Conservation (phyloP, 1,284 basidiomycete genomes). For the Tremellales sp. region DNA sequence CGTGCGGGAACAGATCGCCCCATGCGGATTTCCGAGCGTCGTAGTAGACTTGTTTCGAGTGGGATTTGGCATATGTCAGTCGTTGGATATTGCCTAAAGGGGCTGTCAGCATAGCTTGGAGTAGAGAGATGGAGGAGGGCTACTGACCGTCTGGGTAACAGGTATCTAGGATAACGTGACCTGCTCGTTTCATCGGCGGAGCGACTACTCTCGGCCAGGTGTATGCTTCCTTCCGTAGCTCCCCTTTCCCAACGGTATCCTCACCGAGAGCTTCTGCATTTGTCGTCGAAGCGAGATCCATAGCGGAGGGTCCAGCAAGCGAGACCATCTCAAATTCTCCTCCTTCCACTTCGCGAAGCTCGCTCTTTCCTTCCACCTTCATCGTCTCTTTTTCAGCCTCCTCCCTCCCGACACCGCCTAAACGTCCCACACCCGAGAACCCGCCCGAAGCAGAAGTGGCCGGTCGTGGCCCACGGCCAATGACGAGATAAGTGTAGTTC, state of each 20-base stretch:
- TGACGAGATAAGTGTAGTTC: conserved; percentile 85
- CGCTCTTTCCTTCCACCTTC: conserved; percentile 24
- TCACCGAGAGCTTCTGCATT: neutral
- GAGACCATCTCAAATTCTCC: conserved; percentile 26
- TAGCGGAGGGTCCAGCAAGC: conserved; percentile 1
- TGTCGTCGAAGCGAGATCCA: neutral
- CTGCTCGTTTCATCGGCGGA: conserved; percentile 83
- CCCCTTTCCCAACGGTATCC: conserved; percentile 12
- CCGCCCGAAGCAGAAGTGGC: neutral
- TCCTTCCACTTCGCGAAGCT: conserved; percentile 35
- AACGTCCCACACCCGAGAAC: conserved; percentile 12
- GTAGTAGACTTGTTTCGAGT: conserved; percentile 90
- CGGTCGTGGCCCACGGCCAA: conserved; percentile 72
- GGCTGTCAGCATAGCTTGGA: neutral
- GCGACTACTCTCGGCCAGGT: conserved; percentile 87
- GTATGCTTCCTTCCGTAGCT: conserved; percentile 54
- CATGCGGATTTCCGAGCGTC: conserved; percentile 89
- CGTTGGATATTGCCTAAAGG: conserved; percentile 77
- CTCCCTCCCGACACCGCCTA: conserved; percentile 37
- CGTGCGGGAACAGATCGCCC: conserved; percentile 94
- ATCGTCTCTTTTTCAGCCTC: conserved; percentile 19
- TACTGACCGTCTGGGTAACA: conserved; percentile 73
- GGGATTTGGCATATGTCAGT: conserved; percentile 82
- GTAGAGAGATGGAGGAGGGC: neutral
- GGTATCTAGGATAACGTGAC: conserved; percentile 87